These are phyloP conservation scores for Saccharum hybrid DNA, from an alignment of 202 grass and related monocot species.

Conservation along the genomic window DNA sequence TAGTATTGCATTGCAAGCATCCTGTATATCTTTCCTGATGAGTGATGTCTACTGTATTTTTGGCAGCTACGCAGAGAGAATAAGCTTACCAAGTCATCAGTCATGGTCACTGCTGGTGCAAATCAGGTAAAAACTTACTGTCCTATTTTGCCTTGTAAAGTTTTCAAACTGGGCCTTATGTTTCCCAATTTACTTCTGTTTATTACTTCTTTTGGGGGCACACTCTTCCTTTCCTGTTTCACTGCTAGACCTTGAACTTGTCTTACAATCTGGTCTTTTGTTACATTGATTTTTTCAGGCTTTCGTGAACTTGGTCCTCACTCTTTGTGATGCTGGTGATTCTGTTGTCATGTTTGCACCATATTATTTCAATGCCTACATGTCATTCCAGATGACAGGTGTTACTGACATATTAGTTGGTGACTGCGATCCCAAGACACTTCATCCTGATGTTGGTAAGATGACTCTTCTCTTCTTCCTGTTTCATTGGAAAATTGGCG, in stretches of 20 bases:
- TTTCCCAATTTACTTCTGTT: conserved; percentile 6
- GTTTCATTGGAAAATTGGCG: neutral
- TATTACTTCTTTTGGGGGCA: neutral
- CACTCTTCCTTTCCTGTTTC: conserved; percentile 7
- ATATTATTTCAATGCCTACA: conserved; percentile 97
- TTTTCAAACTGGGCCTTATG: neutral
- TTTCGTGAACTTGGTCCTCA: conserved; percentile 94
- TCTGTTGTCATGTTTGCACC: conserved; percentile 97
- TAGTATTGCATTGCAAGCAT: neutral
- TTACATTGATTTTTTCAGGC: conserved; percentile 59
- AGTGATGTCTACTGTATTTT: conserved; percentile 18
- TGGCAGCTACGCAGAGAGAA: conserved; percentile 83
- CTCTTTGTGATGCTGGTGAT: conserved; percentile 93
- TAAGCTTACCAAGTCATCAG: conserved; percentile 80
- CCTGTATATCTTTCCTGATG: conserved; percentile 16
- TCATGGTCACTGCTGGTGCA: conserved; percentile 98
- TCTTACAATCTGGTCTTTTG: conserved; percentile 36
- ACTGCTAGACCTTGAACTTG: conserved; percentile 32
- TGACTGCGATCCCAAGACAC: conserved; percentile 63
- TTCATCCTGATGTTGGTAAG: conserved; percentile 85
- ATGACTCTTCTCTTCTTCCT: conserved; percentile 10
- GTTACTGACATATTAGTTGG: conserved; percentile 90
- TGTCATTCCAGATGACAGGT: conserved; percentile 99
- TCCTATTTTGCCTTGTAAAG: neutral
- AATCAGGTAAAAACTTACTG: conserved; percentile 74